phyloP scores from a whole-genome alignment of 495 filamentous ascomycete genomes.

The Penicillium taxi region DNA sequence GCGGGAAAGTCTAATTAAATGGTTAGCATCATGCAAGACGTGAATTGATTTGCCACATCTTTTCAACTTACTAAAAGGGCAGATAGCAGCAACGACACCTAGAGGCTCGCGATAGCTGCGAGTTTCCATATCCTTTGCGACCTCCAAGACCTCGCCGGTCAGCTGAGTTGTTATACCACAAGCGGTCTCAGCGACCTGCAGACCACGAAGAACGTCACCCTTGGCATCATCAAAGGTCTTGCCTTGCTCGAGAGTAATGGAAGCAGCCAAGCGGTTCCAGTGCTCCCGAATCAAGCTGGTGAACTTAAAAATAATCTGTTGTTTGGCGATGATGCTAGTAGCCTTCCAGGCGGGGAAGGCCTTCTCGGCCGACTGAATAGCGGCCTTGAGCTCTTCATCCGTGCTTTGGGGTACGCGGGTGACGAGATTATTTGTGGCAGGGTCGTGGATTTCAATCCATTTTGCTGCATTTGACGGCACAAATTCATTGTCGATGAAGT shows the following conservation, averaged over 20 bases:
- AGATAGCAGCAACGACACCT: conserved; percentile 93
- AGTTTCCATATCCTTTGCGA: conserved; percentile 99
- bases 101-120: conserved; percentile 86
- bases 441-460: conserved; percentile 92
- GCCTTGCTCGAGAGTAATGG: conserved; percentile 95
- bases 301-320: conserved; percentile 98
- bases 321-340: conserved; percentile 73
- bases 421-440: conserved; percentile 95
- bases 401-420: conserved; percentile 97
- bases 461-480: conserved; percentile 61
- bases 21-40: conserved; percentile 10
- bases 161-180: conserved; percentile 91
- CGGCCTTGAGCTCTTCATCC: conserved; percentile 78
- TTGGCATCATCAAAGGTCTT: conserved; percentile 96
- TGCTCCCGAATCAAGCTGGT: conserved; percentile 82
- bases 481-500: conserved; percentile 91
- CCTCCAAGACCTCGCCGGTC: conserved; percentile 90
- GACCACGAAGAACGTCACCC: conserved; percentile 88
- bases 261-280: conserved; percentile 92
- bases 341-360: conserved; percentile 84
- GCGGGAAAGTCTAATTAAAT: conserved; percentile 76
- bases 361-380: conserved; percentile 78
- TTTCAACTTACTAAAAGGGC: conserved; percentile 92
- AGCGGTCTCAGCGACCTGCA: conserved; percentile 95
- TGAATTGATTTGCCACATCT: too few relatives aligned